Percentiles rank a stretch among this genome's conserved stretches.
Evolutionary conservation across 805 yeast species (phyloP).

Genomic region (Yamadazyma akitaensis): DNA sequence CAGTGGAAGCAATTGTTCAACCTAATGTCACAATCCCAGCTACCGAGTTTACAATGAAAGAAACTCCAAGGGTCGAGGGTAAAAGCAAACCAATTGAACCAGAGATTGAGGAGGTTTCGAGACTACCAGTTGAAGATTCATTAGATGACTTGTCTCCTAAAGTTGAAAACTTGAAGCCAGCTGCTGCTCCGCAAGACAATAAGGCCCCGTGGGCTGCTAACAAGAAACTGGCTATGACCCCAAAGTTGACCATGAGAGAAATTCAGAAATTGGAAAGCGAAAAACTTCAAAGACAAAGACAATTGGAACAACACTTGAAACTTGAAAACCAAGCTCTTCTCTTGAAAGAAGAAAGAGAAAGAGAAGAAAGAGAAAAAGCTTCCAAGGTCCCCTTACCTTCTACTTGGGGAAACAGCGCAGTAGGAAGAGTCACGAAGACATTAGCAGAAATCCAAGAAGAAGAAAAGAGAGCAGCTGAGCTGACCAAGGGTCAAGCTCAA

Average conservation of each 20-base stretch:
- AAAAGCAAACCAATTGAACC: neutral
- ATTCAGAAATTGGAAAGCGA: constrained; percentile 52
- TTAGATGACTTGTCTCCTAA: constrained; percentile 5
- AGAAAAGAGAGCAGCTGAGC: constrained; percentile 41
- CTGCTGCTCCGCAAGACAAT: constrained; percentile 12
- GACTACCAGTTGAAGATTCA: neutral
- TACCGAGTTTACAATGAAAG: neutral
- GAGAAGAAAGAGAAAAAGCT: constrained; percentile 20
- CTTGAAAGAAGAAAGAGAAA: constrained; percentile 10
- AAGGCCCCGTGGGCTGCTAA: constrained; percentile 56
- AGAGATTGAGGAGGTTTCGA: neutral
- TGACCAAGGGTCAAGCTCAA: constrained; percentile 2
- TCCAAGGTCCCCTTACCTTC: constrained; percentile 29
- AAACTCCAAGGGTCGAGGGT: neutral
- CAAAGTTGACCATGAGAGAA: constrained; percentile 47
- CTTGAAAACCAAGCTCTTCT: constrained; percentile 24
- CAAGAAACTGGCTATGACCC: constrained; percentile 19
- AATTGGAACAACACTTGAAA: constrained; percentile 32
- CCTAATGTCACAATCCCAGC: constrained; percentile 8
- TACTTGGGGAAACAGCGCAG: constrained; percentile 37
- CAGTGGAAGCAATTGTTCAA: constrained; percentile 6
- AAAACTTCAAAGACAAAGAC: constrained; percentile 35
- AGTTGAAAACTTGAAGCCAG: constrained; percentile 16
- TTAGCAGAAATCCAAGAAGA: constrained; percentile 62
- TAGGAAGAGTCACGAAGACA: constrained; percentile 41